These are phyloP conservation scores for Umbellularia californica DNA, from an alignment of 164 flowering plant genomes.

Conservation along the genomic window DNA sequence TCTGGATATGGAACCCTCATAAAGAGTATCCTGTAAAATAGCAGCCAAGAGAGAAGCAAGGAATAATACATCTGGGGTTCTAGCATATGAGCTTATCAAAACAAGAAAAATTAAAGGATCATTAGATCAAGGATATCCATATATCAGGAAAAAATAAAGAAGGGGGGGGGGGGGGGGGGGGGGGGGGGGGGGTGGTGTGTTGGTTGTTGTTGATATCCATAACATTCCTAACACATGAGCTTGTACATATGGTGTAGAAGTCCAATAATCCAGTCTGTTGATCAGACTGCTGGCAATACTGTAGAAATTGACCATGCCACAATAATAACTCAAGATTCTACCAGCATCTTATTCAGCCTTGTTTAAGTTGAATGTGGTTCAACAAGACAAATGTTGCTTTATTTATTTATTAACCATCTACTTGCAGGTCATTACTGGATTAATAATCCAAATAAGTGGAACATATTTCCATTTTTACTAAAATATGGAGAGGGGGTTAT, in stretches of 20 bases:
- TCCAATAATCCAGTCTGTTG: no score
- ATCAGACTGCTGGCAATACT: no score
- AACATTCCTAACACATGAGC: no score
- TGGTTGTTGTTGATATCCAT: no score
- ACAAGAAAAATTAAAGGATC: background rate
- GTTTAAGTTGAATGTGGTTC: background rate
- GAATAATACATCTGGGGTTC: background rate
- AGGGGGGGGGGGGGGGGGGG: no score
- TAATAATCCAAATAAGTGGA: background rate
- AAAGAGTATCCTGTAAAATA: slow-evolving; percentile 66
- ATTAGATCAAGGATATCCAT: background rate
- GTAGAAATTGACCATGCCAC: no score
- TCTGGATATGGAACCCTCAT: slow-evolving; percentile 76
- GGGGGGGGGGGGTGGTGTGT: no score
- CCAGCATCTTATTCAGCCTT: background rate
- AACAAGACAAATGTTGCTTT: no score
- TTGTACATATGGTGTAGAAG: no score
- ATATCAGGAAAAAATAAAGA: no score
- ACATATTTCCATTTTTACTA: background rate
- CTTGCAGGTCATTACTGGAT: background rate
- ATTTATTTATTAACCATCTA: background rate
- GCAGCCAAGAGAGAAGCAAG: background rate
- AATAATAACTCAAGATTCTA: no score
- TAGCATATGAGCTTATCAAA: background rate
- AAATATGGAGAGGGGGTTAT: background rate